Base-by-base conservation (phyloP, 2,329 filamentous ascomycete genomes). In the Beauveria brongniartii region DNA sequence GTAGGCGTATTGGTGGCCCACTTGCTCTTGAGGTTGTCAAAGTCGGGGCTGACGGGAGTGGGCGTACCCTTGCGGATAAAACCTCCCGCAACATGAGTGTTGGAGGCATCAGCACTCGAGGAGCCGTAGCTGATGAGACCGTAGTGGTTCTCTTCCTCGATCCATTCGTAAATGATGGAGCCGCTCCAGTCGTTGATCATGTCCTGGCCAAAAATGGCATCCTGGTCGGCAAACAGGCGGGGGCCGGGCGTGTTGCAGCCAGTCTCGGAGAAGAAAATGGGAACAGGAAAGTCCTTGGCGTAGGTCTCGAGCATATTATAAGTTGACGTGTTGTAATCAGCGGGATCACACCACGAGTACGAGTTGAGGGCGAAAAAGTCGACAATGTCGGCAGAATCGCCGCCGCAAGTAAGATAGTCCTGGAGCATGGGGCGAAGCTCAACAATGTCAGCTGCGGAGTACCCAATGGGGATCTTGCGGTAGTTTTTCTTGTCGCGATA, bases 331-430 rank as follows among this genome's bases (percentile, higher is more conserved):
- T 77, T 65, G 74, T 86, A 92, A 5, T 72, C 73, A 61, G 78
- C 77, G 26, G 77, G 75, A 63, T 87, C 87, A 68, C 88, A 91
- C 88, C 88, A 91, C 70, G 91, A 88, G 72, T 95, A 94, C 54
- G 90, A 90, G 71, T 96, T 96, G 64, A 96, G 79, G 2, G 87
- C 82, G 73, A 91, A 96, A 75, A 96, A 94, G 71, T 96, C 91
- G 66, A 94, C 74, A 43, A 83, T 83, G 66, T 92, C 88, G 5
- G 81, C 81, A 9, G 79, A 65, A 69, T 94, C 87, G 65, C 79
- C 79, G 63, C 89, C 89, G 72, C 91, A 96, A 14, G 89, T 90
- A 48, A 96, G 79, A 72, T 94, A 96, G 67, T 86, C 77, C 69
- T 85, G 82, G 7, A 86, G 72, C 80, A 81, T 83, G 30, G 83